Base-by-base conservation (phyloP, 495 filamentous ascomycete genomes). In the Hypoxylon subgilvum region DNA sequence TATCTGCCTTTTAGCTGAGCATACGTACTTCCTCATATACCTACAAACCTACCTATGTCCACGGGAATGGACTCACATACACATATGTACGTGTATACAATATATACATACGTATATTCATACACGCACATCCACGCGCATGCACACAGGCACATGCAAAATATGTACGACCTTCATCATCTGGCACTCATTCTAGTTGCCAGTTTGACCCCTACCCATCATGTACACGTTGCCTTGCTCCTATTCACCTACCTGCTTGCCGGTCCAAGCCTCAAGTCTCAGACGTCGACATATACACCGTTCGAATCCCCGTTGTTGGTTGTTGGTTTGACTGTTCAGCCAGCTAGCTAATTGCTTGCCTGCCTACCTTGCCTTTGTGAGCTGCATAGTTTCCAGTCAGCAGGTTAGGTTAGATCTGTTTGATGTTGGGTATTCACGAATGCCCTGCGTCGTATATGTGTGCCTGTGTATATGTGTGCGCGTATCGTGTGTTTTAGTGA, bases 331-430 rank as follows among this genome's bases (percentile, higher is more conserved):
- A n/a, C n/a, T n/a, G n/a, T n/a, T n/a, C n/a, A 27, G 23, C 41
- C 57, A 28, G 54, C 28, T 57, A 38, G 58, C 38, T 43, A 19
- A 25, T 30, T 46, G 40, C 17, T 41, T 47, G 12, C 22, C 54
- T 31, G n/a, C 13, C 13, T 34, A 12, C 31, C 31, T 22, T 46
- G 31, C 13, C 35, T 52, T 32, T 28, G 17, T 40, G 43, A 49
- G 38, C 32, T 45, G 49, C 56, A 35, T 36, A 54, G 22, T 46
- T 27, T 58, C 34, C 23, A 35, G 34, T 43, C 28, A 48, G 16
- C 40, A 57, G 59, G 52, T 63, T 34, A 57, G 59, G 52, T 63
- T 57, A 63, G 52, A 57, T 43, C 19, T 12, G 31, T 51, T 43
- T 63, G 10, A 21, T 21, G 30, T 51, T 44, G 28, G 34, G 21